Evolutionary conservation across 1,284 basidiomycete species (phyloP).

Genomic region (Mycena citricolor): DNA sequence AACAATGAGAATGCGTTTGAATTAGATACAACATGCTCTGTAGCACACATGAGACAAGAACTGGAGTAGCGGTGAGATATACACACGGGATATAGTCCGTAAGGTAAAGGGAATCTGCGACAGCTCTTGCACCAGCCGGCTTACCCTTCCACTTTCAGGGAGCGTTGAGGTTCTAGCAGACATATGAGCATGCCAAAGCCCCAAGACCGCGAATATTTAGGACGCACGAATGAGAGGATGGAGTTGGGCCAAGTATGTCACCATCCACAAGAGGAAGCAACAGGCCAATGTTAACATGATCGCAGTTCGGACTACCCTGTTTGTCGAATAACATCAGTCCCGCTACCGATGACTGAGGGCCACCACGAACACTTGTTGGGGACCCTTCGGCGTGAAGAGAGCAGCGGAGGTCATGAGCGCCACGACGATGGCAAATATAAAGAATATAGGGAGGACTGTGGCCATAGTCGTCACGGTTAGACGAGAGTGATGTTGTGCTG

Average conservation of each 20-base stretch:
- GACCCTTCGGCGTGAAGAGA: constrained; percentile 78
- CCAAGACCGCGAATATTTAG: too few relatives aligned
- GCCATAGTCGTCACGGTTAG: constrained; percentile 44
- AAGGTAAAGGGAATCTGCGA: too few relatives aligned
- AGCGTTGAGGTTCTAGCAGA: too few relatives aligned
- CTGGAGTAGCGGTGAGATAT: too few relatives aligned
- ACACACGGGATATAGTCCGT: too few relatives aligned
- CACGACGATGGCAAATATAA: constrained; percentile 54
- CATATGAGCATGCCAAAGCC: too few relatives aligned
- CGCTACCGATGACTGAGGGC: constrained; percentile 1
- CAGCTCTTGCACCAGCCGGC: too few relatives aligned
- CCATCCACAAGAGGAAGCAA: constrained; percentile 93
- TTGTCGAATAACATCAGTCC: constrained; percentile 3
- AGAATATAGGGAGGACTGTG: constrained; percentile 53
- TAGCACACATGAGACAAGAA: too few relatives aligned
- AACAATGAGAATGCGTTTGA: too few relatives aligned
- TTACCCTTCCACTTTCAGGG: too few relatives aligned
- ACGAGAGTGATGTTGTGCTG: too few relatives aligned
- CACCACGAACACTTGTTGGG: constrained; percentile 81
- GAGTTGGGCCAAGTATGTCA: constrained; percentile 89
- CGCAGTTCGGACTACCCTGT: constrained; percentile 79
- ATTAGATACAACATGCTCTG: too few relatives aligned
- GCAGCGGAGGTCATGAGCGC: constrained; percentile 68
- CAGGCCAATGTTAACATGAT: constrained; percentile 74
- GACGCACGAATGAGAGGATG: constrained; percentile 82